Evolutionary conservation across 2,329 filamentous ascomycete genomes (phyloP), one percentile per base, ranked within the genome.

Genomic region (Penicillium glabrum): DNA sequence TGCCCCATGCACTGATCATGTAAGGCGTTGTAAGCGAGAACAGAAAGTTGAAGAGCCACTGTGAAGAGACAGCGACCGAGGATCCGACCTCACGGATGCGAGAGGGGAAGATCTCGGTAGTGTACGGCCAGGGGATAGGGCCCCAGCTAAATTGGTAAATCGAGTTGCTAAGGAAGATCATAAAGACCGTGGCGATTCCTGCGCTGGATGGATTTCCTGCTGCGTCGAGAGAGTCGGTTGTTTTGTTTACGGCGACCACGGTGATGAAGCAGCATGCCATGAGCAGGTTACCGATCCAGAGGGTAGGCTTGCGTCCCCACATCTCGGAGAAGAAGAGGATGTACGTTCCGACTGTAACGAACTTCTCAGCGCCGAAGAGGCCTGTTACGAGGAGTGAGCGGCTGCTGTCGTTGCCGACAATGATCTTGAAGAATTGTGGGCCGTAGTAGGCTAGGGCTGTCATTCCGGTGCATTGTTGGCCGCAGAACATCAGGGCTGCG

Each of bases 221-320:
- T 45, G 39, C 50, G n/a, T 52, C 41, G 6, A 46, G 0, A 75
- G 74, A 31, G 45, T 53, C 1, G 79, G 78, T 73, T 1, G 71
- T 77, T 23, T 76, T 74, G 24, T 79, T 75, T 7, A 83, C 69
- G 9, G 77, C 69, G 1, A 76, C 77, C 14, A 82, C 77, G 47
- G 82, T 79, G 51, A 83, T 74, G 79, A 83, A 82, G 61, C 79
- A 80, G 3, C 66, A 62, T 11, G 77, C 79, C 81, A 83, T 83
- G 33, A 79, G 70, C 24, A 77, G 73, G 1, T 80, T 77, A 1
- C 80, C 80, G 5, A 69, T 67, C 8, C 82, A 72, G 1, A 84
- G 74, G 0, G 79, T 78, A n/a, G 75, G 75, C 41, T 77, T 74
- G 19, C 81, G 79, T 7, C 80, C 80, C 47, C 83, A 72, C 16